A percentile compares a stretch with the other conserved stretches of the same genome.
Conservation (phyloP, 208 protist species). For the Acanthamoeba sp. region DNA sequence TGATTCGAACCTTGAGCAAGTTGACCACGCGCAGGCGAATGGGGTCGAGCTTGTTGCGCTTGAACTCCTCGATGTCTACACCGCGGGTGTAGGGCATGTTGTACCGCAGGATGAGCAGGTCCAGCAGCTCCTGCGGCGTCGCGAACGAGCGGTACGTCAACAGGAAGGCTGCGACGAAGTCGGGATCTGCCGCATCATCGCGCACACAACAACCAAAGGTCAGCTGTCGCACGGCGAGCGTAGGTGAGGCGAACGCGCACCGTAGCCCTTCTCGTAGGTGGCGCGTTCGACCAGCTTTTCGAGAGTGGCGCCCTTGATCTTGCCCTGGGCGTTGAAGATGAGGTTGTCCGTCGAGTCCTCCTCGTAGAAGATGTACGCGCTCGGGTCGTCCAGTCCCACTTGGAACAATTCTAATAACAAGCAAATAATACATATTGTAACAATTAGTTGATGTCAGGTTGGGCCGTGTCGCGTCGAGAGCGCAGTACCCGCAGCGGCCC, state of each 20-base stretch:
- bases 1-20: constrained; percentile 11
- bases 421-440: neutral
- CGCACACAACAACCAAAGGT: neutral
- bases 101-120: constrained; percentile 75
- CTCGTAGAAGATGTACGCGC: constrained; percentile 61
- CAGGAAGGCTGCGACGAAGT: constrained; percentile 75
- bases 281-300: constrained; percentile 76
- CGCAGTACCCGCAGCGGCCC: neutral
- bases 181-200: constrained; percentile 44
- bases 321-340: constrained; percentile 45
- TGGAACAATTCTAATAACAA: constrained; percentile 24
- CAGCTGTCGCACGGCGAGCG: neutral
- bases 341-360: constrained; percentile 64
- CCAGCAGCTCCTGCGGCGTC: constrained; percentile 71
- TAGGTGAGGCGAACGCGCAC: neutral
- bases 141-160: constrained; percentile 79
- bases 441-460: neutral
- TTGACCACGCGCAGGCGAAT: constrained; percentile 76
- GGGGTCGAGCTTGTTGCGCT: constrained; percentile 63
- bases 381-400: constrained; percentile 43
- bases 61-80: constrained; percentile 70
- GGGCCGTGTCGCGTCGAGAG: neutral
- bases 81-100: constrained; percentile 66
- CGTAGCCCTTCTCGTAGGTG: constrained; percentile 70
- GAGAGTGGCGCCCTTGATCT: constrained; percentile 74